Percentiles rank a stretch among this genome's conserved stretches.
Evolutionary conservation across 163 green algal genomes (phyloP).

Genomic region (Chlorella variabilis): DNA sequence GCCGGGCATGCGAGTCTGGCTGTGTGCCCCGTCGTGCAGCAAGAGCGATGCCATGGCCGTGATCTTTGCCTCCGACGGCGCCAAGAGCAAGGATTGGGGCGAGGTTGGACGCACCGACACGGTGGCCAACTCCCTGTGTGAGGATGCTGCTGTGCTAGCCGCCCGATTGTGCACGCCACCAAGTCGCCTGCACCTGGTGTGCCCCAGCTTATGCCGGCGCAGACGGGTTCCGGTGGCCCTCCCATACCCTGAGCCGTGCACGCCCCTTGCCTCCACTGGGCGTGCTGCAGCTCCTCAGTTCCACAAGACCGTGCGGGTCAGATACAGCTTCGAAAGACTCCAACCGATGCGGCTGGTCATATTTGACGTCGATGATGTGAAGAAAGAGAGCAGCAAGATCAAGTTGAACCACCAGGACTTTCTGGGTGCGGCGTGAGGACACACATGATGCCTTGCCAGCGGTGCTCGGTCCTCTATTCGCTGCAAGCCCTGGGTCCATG

Average conservation of each 20-base stretch:
- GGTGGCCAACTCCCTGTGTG: constrained; percentile 42
- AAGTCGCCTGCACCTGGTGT: too few relatives aligned
- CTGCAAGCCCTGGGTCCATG: too few relatives aligned
- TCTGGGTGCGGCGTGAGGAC: constrained; percentile 16
- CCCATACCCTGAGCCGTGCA: background rate
- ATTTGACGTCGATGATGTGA: constrained; percentile 40
- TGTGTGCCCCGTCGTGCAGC: constrained; percentile 7
- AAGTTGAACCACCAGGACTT: constrained; percentile 50
- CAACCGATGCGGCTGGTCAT: constrained; percentile 41
- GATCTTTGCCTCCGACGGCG: constrained; percentile 4
- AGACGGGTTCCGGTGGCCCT: too few relatives aligned
- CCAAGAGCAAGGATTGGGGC: background rate
- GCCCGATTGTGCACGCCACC: too few relatives aligned
- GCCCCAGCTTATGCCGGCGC: too few relatives aligned
- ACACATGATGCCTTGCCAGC: too few relatives aligned
- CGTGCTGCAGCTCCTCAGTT: constrained; percentile 46
- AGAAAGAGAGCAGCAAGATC: constrained; percentile 30
- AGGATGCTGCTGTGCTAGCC: too few relatives aligned
- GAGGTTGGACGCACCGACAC: constrained; percentile 47
- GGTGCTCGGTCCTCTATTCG: too few relatives aligned
- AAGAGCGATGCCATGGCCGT: constrained; percentile 46
- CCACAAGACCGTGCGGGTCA: background rate
- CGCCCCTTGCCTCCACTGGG: too few relatives aligned
- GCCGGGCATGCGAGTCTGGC: background rate
- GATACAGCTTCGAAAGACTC: constrained; percentile 43